Evolutionary conservation across 148 eudicot species (phyloP).

Genomic region (Agrostemma githago): DNA sequence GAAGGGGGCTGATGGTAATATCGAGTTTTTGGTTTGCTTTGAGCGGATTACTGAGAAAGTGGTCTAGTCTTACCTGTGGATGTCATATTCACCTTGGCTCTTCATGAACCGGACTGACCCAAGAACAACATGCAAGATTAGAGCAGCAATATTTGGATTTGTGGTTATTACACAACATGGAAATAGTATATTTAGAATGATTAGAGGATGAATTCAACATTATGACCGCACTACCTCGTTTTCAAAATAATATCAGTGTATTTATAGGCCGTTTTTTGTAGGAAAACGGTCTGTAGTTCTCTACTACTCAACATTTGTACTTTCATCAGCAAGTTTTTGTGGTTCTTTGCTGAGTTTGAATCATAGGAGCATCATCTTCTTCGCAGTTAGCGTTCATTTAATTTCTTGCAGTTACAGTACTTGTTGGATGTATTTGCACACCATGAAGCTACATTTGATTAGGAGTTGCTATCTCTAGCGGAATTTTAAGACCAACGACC

Average conservation of each 20-base stretch:
- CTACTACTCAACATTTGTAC: neutral
- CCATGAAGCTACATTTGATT: neutral
- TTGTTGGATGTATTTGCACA: neutral
- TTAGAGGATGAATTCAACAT: neutral
- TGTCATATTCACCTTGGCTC: neutral
- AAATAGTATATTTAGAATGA: neutral
- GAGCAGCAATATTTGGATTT: neutral
- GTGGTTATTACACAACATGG: neutral
- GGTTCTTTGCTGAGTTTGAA: neutral
- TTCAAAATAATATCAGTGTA: neutral
- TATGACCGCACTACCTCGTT: neutral
- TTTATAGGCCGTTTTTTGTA: neutral
- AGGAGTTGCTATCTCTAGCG: constrained; percentile 46
- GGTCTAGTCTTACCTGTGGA: neutral
- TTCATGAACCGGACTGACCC: neutral
- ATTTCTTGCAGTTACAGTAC: neutral
- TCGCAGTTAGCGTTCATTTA: neutral
- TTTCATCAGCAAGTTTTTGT: neutral
- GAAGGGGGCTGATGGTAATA: constrained; percentile 91
- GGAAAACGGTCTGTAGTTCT: neutral
- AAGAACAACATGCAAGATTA: too few relatives aligned
- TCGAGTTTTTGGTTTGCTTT: constrained; percentile 74
- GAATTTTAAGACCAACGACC: constrained; percentile 71
- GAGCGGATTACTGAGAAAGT: constrained; percentile 34
- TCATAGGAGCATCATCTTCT: neutral